Evolutionary conservation across 2,329 filamentous ascomycete species (phyloP).

Genomic region (Trichoderma sp.): DNA sequence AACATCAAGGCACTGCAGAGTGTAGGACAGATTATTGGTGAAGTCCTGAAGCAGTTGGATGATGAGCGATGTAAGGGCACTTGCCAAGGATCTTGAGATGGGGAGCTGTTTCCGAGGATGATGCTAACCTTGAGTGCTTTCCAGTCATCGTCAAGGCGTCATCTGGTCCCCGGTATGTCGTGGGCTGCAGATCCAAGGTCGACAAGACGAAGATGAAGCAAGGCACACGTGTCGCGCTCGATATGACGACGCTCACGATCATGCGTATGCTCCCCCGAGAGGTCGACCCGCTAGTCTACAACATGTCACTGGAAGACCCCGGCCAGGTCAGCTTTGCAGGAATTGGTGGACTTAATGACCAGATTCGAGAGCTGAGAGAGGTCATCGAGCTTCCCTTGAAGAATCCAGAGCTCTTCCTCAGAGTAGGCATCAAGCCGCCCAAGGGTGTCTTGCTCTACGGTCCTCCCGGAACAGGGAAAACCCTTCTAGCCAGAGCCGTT

Average conservation of each 20-base stretch:
- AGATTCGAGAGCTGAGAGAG: slow-evolving; percentile 95
- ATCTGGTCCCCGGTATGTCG: slow-evolving; percentile 94
- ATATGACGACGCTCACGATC: slow-evolving; percentile 99
- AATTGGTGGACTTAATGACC: slow-evolving; percentile 96
- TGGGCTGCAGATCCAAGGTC: slow-evolving; percentile 97
- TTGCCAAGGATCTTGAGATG: neutral
- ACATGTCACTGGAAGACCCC: slow-evolving; percentile 98
- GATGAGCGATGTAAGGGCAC: slow-evolving; percentile 85
- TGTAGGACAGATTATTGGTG: slow-evolving; percentile 98
- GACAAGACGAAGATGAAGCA: slow-evolving; percentile 98
- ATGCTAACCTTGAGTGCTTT: slow-evolving; percentile 20
- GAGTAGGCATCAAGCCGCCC: slow-evolving; percentile 97
- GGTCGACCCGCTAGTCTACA: slow-evolving; percentile 98
- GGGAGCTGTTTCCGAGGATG: neutral
- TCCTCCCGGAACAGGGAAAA: slow-evolving; percentile 96
- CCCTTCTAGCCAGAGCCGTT: slow-evolving; percentile 87
- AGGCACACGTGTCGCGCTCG: slow-evolving; percentile 93
- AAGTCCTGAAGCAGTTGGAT: slow-evolving; percentile 97
- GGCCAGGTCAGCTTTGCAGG: slow-evolving; percentile 97
- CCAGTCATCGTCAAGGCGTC: slow-evolving; percentile 98
- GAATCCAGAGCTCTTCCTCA: slow-evolving; percentile 95
- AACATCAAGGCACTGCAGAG: slow-evolving; percentile 99
- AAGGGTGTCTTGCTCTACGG: slow-evolving; percentile 97
- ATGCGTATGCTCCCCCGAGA: slow-evolving; percentile 99
- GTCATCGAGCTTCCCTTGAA: slow-evolving; percentile 98